Conservation (phyloP, 2,329 filamentous ascomycete species). For the Beauveria varroae region DNA sequence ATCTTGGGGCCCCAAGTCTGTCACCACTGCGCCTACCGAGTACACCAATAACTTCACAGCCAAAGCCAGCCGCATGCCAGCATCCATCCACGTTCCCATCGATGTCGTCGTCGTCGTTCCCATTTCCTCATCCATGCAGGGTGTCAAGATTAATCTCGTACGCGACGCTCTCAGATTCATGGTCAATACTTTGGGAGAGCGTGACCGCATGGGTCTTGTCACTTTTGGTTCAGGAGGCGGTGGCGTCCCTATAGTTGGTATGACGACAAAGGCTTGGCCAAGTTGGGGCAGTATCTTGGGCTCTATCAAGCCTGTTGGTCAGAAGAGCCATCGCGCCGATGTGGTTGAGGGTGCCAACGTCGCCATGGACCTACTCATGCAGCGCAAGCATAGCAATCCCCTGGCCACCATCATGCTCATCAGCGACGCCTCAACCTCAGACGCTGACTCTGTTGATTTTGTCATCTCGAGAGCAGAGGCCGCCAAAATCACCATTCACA, state of each 20-base stretch:
- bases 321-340: slow-evolving; percentile 93
- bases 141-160: slow-evolving; percentile 93
- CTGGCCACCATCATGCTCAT: slow-evolving; percentile 94
- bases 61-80: slow-evolving; percentile 32
- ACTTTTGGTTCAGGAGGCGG: slow-evolving; percentile 94
- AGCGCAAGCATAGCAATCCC: slow-evolving; percentile 90
- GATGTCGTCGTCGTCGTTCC: slow-evolving; percentile 96
- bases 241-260: slow-evolving; percentile 90
- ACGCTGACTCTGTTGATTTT: slow-evolving; percentile 93
- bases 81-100: slow-evolving; percentile 75
- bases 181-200: slow-evolving; percentile 79
- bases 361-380: slow-evolving; percentile 97
- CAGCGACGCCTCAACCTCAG: slow-evolving; percentile 92
- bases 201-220: slow-evolving; percentile 93
- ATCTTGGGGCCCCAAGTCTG: slow-evolving; percentile 74
- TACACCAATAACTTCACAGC: slow-evolving; percentile 70
- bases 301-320: slow-evolving; percentile 85
- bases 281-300: slow-evolving; percentile 83
- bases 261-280: slow-evolving; percentile 91
- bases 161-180: slow-evolving; percentile 89
- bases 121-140: slow-evolving; percentile 97
- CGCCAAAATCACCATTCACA: slow-evolving; percentile 94
- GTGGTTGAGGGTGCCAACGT: slow-evolving; percentile 97
- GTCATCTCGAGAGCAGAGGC: slow-evolving; percentile 94
- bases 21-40: slow-evolving; percentile 82